Evolutionary conservation across 139 green algal species (phyloP).

Genomic region (Chlorella sp.): DNA sequence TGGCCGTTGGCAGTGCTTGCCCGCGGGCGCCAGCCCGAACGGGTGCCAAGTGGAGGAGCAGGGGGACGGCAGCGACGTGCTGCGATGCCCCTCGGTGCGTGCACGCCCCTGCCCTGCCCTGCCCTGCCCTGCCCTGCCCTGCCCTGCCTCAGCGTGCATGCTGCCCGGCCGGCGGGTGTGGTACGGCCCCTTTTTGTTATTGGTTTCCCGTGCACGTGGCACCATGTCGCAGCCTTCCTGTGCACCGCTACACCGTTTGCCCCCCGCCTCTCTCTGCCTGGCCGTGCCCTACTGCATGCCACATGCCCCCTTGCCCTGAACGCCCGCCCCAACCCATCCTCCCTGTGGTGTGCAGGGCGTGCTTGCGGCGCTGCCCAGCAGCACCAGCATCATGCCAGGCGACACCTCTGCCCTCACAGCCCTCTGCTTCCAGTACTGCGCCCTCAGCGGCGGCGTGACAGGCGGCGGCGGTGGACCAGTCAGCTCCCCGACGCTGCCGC

Average conservation of each 20-base stretch:
- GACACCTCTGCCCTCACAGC: background rate
- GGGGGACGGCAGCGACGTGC: background rate
- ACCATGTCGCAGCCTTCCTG: too few species aligned
- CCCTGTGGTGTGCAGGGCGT: background rate
- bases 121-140: background rate
- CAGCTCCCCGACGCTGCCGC: background rate
- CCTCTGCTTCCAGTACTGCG: slow-evolving; percentile 27
- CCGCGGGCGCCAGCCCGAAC: background rate
- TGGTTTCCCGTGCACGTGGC: too few species aligned
- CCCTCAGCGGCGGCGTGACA: background rate
- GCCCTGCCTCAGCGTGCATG: background rate
- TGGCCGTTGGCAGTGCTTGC: slow-evolving; percentile 36
- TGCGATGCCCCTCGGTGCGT: slow-evolving; percentile 32
- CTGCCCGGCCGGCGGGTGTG: background rate
- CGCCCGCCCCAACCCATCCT: background rate
- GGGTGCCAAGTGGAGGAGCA: slow-evolving; percentile 9
- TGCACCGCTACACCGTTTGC: too few species aligned
- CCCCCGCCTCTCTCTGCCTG: background rate
- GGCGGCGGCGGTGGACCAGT: background rate
- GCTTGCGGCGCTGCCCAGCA: background rate
- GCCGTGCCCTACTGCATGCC: too few species aligned
- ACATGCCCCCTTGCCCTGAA: too few species aligned
- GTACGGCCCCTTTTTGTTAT: background rate
- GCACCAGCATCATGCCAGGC: background rate
- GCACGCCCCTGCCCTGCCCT: background rate